These are phyloP conservation scores for Didymella glomerata DNA, from an alignment of 2,329 filamentous ascomycete species.

Conservation along the genomic window DNA sequence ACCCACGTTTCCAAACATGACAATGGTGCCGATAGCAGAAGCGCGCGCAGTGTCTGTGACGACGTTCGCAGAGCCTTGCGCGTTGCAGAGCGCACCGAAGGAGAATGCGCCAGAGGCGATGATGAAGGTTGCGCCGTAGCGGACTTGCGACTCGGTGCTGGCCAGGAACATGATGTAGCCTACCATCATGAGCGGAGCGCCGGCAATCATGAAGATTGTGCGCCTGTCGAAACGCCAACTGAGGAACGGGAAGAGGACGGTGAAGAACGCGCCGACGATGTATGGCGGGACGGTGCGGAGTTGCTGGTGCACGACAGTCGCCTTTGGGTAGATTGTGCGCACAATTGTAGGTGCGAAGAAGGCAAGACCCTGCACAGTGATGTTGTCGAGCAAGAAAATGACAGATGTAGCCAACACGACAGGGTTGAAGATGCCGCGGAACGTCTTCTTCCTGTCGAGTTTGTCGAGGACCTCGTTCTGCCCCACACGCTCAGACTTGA, in stretches of 20 bases:
- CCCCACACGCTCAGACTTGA: slow-evolving; percentile 73
- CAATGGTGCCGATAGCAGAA: slow-evolving; percentile 70
- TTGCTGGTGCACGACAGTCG: slow-evolving; percentile 68
- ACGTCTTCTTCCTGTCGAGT: slow-evolving; percentile 66
- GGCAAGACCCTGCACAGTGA: slow-evolving; percentile 74
- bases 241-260: slow-evolving; percentile 67
- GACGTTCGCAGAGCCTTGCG: slow-evolving; percentile 74
- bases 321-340: slow-evolving; percentile 69
- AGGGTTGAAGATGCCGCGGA: slow-evolving; percentile 70
- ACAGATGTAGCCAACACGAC: slow-evolving; percentile 65
- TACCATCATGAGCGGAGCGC: slow-evolving; percentile 70
- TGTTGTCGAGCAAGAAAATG: slow-evolving; percentile 71
- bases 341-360: slow-evolving; percentile 78
- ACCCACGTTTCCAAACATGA: slow-evolving; percentile 79
- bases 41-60: slow-evolving; percentile 74
- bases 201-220: slow-evolving; percentile 67
- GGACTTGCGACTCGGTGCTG: slow-evolving; percentile 57
- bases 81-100: slow-evolving; percentile 71
- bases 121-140: slow-evolving; percentile 76
- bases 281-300: slow-evolving; percentile 76
- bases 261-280: slow-evolving; percentile 73
- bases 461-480: slow-evolving; percentile 70
- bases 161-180: slow-evolving; percentile 76
- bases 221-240: slow-evolving; percentile 69
- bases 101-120: slow-evolving; percentile 71